Evolutionary conservation across 1,284 basidiomycete genomes (phyloP), one percentile per base, ranked within the genome.

Genomic region (Fereydounia khargensis): DNA sequence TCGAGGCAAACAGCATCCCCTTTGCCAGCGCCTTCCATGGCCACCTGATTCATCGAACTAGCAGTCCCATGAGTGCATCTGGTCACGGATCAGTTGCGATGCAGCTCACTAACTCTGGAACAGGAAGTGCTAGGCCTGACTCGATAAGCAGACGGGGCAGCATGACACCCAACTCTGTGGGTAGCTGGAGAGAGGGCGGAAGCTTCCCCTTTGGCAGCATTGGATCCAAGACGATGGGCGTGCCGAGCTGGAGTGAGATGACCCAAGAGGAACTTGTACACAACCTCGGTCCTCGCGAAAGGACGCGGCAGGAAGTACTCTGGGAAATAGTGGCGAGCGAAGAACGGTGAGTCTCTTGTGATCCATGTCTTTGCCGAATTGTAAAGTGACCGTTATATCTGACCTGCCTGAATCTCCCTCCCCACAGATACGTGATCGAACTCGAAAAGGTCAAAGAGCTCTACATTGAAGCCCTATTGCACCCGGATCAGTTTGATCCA

Each of bases 311-410:
- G 76, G 94, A 98, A 79, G 94, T 97, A 3, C 78, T 98, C 24
- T 96, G 91, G 82, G 94, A 98, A 79, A 97, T 98, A 64, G 92
- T 98, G 35, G 88, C 89, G 30, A 91, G 89, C 66, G 94, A 97
- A 78, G 92, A 97, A 76, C 83, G 91, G 88, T 91, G 70, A 69
- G 82, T 82, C 22, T 39, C 30, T 36, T 14, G 14, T 14, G 24
- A 14, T 14, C 24, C 24, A 14, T 14, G 24, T 7, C 24, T 27
- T 14, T 14, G 25, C 25, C 25, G 25, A 14, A 27, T 8, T 14
- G 25, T 14, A 8, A 27, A 14, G 8, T 27, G 25, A 27, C 25
- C 8, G 25, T 27, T n/a, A n/a, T n/a, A n/a, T n/a, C n/a, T 27
- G 25, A 8, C 25, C 8, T 27, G 25, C 25, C 25, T 27, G 8